Base-by-base conservation (phyloP, 306 rosid genomes). In the Ormosia semicastrata region DNA sequence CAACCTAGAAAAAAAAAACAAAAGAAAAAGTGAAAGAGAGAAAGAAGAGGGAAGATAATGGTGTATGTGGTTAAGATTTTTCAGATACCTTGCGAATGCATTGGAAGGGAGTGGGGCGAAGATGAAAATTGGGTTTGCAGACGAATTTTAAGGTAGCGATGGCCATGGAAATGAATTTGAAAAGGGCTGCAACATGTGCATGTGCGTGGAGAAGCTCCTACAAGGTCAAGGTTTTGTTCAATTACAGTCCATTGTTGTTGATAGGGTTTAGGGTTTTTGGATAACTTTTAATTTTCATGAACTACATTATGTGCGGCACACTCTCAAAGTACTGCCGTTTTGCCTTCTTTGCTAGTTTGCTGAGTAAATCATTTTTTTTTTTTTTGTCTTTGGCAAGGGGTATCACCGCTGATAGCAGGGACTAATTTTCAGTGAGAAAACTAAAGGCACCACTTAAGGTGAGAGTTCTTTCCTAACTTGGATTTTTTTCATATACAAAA, bases 11-110 rank as follows among this genome's bases (percentile, higher is more conserved):
- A 13, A 12, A 12, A 5, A 4, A 10, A 40, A 5, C 24, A 24
- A 30, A 5, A 3, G 7, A 2, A n/a, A 57, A 37, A 59, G 54
- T 13, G 13, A 8, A 29, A 14, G 10, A 54, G 73, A n/a, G 52
- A 37, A 66, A 29, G 43, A 74, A 37, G 58, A 50, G 59, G 4
- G 2, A 13, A 0, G 39, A 18, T 4, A 15, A 18, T 12, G 15
- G 0, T 24, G 6, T 12, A 24, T 17, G 17, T 3, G 13, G 50
- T 59, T 34, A 7, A 40, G 39, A 54, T 1, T 24, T 24, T 66
- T 6, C 36, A 7, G 37, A 59, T 4, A 85, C 94, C 88, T 84
- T 88, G 85, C 82, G 87, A 14, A 89, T 62, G 84, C 91, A 87
- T 47, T 77, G 87, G 67, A 84, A 85, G 14, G 88, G 80, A 64